Base-by-base conservation (phyloP, 2,329 filamentous ascomycete species). In the Nothopassalora personata region DNA sequence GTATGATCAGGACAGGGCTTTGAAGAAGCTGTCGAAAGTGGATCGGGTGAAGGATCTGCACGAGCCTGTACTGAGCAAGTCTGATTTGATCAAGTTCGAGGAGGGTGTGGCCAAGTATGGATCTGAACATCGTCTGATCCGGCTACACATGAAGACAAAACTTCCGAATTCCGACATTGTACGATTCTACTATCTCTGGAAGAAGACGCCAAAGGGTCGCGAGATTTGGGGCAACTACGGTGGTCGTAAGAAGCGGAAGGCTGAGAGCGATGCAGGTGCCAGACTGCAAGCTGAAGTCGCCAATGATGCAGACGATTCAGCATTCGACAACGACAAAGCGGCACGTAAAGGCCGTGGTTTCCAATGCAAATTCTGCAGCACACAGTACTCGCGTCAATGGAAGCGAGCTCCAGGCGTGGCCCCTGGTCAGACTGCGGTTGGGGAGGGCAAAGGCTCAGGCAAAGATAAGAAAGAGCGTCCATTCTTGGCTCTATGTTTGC, bases 131-230 rank as follows among this genome's bases (percentile, higher is more conserved):
- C 84, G 90, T 65, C 83, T 83, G 50, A 88, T 97, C 60, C 91
- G 87, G 64, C 86, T 89, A 66, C 89, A 96, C 72, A 90, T 97
- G 68, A 92, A 91, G 74, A 90, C 87, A 0, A 65, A 49, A 27
- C 85, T 94, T 66, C 85, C 84, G 45, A 86, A 91, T 62, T 86
- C 87, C 53, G 85, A 90, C 59, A 88, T 97, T 62, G 91, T 96
- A 28, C 89, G 94, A 3, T 95, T 89, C 71, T 99, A 97, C 75
- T 99, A 99, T 73, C 90, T 90, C 65, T 99, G 94, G 94, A 99
- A 99, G 77, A 97, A 97, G 75, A 91, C 91, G 0, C 83, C 88
- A 1, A 86, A 87, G 59, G 94, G 94, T 45, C 87, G 84, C 70
- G 86, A 94, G 67, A 86, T 99, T 23, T 97, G 94, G 92, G 91